phyloP scores from a whole-genome alignment of 2,329 filamentous ascomycete species.

The Pleomassaria siparia region DNA sequence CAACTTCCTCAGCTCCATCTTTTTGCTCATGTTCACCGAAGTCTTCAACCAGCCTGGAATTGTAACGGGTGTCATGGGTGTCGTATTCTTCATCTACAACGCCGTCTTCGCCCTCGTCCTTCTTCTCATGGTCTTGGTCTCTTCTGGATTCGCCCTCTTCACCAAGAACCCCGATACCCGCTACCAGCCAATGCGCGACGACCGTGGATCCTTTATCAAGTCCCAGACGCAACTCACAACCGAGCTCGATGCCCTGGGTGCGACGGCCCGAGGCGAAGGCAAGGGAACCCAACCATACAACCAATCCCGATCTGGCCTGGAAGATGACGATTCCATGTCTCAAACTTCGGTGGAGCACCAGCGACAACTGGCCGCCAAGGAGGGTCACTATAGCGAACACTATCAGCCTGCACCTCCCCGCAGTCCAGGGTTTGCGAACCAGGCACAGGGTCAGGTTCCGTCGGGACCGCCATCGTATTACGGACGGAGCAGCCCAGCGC shows the following conservation, averaged over 20 bases:
- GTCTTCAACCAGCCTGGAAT: conserved; percentile 82
- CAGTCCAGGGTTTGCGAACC: conserved; percentile 50
- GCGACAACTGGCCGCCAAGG: conserved; percentile 34
- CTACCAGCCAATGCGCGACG: conserved; percentile 95
- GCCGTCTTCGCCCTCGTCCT: conserved; percentile 80
- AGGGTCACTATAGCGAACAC: conserved; percentile 45
- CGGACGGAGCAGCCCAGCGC: conserved; percentile 40
- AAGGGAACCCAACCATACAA: conserved; percentile 48
- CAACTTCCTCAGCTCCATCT: conserved; percentile 89
- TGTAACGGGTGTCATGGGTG: conserved; percentile 84
- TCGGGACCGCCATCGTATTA: conserved; percentile 31
- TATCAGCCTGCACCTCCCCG: conserved; percentile 46
- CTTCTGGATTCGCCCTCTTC: conserved; percentile 76
- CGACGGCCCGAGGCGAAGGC: conserved; percentile 79
- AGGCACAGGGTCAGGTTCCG: conserved; percentile 36
- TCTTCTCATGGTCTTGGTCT: conserved; percentile 77
- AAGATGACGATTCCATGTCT: conserved; percentile 70
- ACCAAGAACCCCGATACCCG: conserved; percentile 93
- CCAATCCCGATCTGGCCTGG: conserved; percentile 63
- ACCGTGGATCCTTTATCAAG: conserved; percentile 96
- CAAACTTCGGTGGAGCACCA: conserved; percentile 53
- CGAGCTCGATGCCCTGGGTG: conserved; percentile 85
- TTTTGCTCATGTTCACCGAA: conserved; percentile 83
- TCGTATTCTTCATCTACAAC: conserved; percentile 86
- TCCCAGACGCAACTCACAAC: conserved; percentile 85